Evolutionary conservation across 2,329 filamentous ascomycete species (phyloP).

Genomic region (Talaromyces verruculosus): DNA sequence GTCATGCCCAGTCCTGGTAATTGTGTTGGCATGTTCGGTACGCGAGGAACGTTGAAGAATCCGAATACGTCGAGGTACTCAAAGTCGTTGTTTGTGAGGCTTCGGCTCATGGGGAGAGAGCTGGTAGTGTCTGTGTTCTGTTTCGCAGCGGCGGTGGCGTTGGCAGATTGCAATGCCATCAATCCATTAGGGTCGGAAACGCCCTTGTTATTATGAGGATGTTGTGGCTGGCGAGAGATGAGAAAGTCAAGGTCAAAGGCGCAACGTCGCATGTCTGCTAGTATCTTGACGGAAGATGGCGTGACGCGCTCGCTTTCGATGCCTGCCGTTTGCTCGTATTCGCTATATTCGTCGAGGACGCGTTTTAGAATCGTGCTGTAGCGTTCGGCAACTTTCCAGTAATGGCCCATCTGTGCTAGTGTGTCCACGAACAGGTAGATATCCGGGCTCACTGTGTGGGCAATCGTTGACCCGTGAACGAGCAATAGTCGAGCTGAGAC

Average conservation of each 20-base stretch:
- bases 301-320: constrained; percentile 70
- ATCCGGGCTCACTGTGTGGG: constrained; percentile 75
- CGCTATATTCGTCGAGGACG: constrained; percentile 81
- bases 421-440: constrained; percentile 81
- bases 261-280: constrained; percentile 87
- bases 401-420: constrained; percentile 73
- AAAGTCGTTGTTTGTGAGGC: constrained; percentile 61
- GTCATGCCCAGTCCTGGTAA: constrained; percentile 5
- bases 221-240: constrained; percentile 73
- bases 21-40: constrained; percentile 50
- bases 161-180: constrained; percentile 26
- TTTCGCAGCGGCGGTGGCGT: constrained; percentile 22
- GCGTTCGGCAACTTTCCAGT: constrained; percentile 82
- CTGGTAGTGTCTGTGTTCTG: background rate
- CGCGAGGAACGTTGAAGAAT: constrained; percentile 85
- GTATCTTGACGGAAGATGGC: constrained; percentile 78
- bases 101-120: constrained; percentile 8
- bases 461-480: constrained; percentile 86
- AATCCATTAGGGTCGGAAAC: background rate
- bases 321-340: constrained; percentile 64
- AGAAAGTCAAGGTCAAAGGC: constrained; percentile 88
- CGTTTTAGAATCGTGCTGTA: constrained; percentile 78
- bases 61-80: constrained; percentile 93
- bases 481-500: constrained; percentile 83
- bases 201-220: background rate